Evolutionary conservation across 1,284 basidiomycete genomes (phyloP), one percentile per base, ranked within the genome.

Genomic region (Kalmanozyma brasiliensis): DNA sequence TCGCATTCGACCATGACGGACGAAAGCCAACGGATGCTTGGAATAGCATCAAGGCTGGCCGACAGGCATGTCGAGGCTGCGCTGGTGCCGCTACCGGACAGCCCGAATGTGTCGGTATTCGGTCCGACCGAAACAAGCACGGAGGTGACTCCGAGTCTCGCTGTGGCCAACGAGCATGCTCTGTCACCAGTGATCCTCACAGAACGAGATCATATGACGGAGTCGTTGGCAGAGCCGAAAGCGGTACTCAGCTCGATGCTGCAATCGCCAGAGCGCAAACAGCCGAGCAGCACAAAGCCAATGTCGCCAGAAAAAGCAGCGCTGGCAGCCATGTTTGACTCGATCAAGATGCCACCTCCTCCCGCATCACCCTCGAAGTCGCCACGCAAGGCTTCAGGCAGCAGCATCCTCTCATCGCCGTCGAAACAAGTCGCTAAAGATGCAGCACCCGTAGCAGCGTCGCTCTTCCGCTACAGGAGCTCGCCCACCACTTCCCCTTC

Each of bases 271-370:
- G 30, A 34, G 17, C 53, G 53, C 24, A 58, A 51, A 46, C 14
- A 20, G 14, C 10, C 26, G 8, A 29, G 32, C 17, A 29, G 30
- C n/a, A 9, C n/a, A n/a, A 70, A 70, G 43, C 52, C 61, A 2
- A 70, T 70, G 60, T 64, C 61, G 14, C 67, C 67, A n/a, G 67
- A 70, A 34, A 64, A 64, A 29, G 52, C 52, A 9, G 67, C 67
- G 8, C 33, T 70, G 2, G 67, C 67, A 10, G 67, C 67, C 33
- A 70, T 64, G 45, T 70, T 70, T 22, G 67, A 70, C 20, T 56
- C 61, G 10, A 70, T 70, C 53, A 44, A 49, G 24, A 70, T 70
- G 67, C 66, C 66, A 2, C 49, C 57, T 19, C 67, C 67, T 4
- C 30, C 29, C n/a, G n/a, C n/a, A n/a, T 64, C 67, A 17, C 67